A percentile compares a stretch with the other conserved stretches of the same genome.
phyloP scores from a whole-genome alignment of 2,329 filamentous ascomycete species.

The Phialocephala sp. region DNA sequence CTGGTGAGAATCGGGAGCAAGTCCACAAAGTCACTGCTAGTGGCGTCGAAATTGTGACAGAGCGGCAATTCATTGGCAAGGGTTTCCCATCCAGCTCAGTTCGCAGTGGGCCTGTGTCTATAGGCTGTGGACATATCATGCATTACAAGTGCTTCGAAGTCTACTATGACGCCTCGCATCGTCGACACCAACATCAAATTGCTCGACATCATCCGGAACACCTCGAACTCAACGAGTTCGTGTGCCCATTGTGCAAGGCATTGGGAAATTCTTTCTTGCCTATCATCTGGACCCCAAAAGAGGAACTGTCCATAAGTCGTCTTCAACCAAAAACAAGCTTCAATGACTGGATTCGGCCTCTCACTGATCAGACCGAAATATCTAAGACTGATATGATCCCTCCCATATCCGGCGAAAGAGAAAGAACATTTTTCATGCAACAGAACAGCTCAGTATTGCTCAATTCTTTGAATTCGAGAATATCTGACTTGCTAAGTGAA shows the following conservation, averaged over 20 bases:
- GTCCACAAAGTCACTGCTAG: constrained; percentile 77
- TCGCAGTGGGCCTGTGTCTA: constrained; percentile 78
- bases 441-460: constrained; percentile 36
- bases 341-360: constrained; percentile 46
- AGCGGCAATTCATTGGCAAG: constrained; percentile 84
- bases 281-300: constrained; percentile 92
- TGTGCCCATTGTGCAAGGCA: constrained; percentile 96
- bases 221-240: constrained; percentile 81
- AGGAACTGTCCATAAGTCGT: constrained; percentile 80
- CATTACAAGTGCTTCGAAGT: constrained; percentile 94
- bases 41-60: constrained; percentile 73
- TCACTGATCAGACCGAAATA: neutral
- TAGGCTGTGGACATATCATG: constrained; percentile 98
- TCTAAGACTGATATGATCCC: neutral
- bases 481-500: constrained; percentile 40
- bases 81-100: constrained; percentile 78
- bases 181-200: constrained; percentile 90
- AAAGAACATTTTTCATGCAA: neutral
- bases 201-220: constrained; percentile 91
- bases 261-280: constrained; percentile 94
- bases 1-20: constrained; percentile 80
- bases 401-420: neutral
- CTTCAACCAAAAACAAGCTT: constrained; percentile 67
- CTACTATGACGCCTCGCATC: constrained; percentile 82
- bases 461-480: constrained; percentile 32